Base-by-base conservation (phyloP, 108 stramenopile species). In the Nitzschia putrida region DNA sequence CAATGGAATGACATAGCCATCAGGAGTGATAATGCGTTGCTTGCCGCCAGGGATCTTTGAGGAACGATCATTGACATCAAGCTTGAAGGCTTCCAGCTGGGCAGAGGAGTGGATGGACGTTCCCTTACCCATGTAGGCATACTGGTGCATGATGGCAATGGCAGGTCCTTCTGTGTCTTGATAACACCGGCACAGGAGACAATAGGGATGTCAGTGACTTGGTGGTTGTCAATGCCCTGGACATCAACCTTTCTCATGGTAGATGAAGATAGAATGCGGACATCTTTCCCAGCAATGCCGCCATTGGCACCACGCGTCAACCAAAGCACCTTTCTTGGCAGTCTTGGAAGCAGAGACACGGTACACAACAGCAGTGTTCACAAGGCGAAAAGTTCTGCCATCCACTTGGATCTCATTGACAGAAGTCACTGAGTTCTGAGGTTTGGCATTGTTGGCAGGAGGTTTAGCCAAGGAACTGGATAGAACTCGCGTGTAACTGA, bases 271-370 rank as follows among this genome's bases (percentile, higher is more conserved):
- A 61, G 23, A 6, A 63, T 63, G n/a, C 59, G 41, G 16, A 72
- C 13, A 25, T 74, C 66, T 25, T 13, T 14, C 9, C 72, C 72
- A 14, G 49, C 68, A 29, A 79, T 13, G 2, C 72, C 59, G n/a
- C 78, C 78, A 52, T 79, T 79, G 6, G 72, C 72, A 26, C 78
- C 78, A 11, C 78, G 66, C n/a, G 38, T 79, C 78, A 24, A 79
- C 37, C 6, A 77, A 64, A n/a, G n/a, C n/a, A n/a, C n/a, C n/a
- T 20, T 53, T 53, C 53, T 53, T 53, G 18, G 11, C 18, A 53
- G 8, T 18, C 8, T n/a, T n/a, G n/a, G n/a, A n/a, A n/a, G 53
- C n/a, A n/a, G n/a, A n/a, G n/a, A n/a, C n/a, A n/a, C n/a, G n/a
- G n/a, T n/a, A n/a, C n/a, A n/a, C n/a, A n/a, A n/a, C n/a, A n/a